These are phyloP conservation scores for Fusarium torreyae DNA, from an alignment of 2,329 filamentous ascomycete species.

Conservation along the genomic window DNA sequence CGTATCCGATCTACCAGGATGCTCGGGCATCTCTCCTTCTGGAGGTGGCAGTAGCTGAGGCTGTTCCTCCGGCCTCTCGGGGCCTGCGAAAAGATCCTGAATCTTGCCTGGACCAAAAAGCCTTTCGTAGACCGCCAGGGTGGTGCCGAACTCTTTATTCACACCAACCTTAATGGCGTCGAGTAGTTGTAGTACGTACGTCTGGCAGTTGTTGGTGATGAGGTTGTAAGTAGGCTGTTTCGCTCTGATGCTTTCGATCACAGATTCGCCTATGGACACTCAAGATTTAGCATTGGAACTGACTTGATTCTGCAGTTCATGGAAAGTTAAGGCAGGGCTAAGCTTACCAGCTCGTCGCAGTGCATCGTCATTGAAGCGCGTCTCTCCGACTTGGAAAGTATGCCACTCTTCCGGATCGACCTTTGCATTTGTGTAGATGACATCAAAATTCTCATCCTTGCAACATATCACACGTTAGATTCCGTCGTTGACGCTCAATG, in stretches of 20 bases:
- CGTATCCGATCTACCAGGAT: slow-evolving; percentile 54
- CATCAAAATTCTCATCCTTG: slow-evolving; percentile 68
- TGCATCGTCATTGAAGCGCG: slow-evolving; percentile 69
- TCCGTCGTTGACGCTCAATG: fast-evolving
- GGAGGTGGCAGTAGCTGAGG: background rate
- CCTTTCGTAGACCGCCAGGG: slow-evolving; percentile 67
- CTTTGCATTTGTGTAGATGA: slow-evolving; percentile 70
- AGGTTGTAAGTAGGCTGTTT: slow-evolving; percentile 68
- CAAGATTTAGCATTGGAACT: background rate
- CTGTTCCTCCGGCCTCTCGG: slow-evolving; percentile 37
- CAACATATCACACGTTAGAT: background rate
- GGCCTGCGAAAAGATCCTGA: slow-evolving; percentile 64
- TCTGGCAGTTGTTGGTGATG: slow-evolving; percentile 74
- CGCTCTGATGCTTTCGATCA: slow-evolving; percentile 66
- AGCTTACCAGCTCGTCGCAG: slow-evolving; percentile 62
- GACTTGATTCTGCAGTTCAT: fast-evolving
- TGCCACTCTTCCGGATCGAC: slow-evolving; percentile 64
- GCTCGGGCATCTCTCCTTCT: background rate
- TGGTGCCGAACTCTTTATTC: slow-evolving; percentile 68
- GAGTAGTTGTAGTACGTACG: slow-evolving; percentile 67
- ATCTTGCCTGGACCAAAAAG: slow-evolving; percentile 66
- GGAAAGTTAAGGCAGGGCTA: background rate
- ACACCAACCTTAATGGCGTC: slow-evolving; percentile 68
- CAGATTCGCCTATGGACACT: slow-evolving; percentile 60
- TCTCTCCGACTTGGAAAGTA: slow-evolving; percentile 67